Evolutionary conservation across 2,329 filamentous ascomycete genomes (phyloP), one percentile per base, ranked within the genome.

Genomic region (Didymella glomerata): DNA sequence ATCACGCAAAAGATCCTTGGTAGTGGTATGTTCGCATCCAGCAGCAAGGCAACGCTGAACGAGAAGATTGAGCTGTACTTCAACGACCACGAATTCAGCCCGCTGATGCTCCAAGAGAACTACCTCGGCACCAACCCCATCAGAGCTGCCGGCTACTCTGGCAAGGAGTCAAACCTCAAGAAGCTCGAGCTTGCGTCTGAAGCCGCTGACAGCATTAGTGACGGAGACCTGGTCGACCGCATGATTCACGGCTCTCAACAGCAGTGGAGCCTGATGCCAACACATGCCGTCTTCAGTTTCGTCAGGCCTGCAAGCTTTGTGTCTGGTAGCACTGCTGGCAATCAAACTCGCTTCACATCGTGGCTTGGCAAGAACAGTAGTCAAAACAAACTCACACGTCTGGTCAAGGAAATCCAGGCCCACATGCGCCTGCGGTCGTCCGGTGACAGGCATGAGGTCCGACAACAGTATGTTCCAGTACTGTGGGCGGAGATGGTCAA

Each of bases 51-150:
- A 3, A 96, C 92, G 0, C 81, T 99, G 34, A 98, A 98, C 74
- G 94, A 99, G 77, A 99, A 99, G 83, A 95, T 96, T 63, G 94
- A 99, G 78, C 86, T 99, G 1, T 99, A 99, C 77, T 99, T 99
- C 83, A 98, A 99, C 76, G 95, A 99, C 70, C 95, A 99, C 73
- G 95, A 99, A 70, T 96, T 98, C 79, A 97, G 93, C 71, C 95
- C 89, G 72, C 83, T 99, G 52, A 98, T 99, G 95, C 88, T 99
- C 46, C 95, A 99, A 76, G 96, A 99, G 77, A 99, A 99, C 74
- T 99, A 99, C 69, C 84, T 99, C 13, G 90, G 88, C 63, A 93
- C 92, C 2, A 91, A 88, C 61, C 95, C 95, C 3, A 84, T 88
- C 61, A 83, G 81, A 13, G 81, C 91, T 3, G 85, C 82, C 61